Percentiles rank a stretch among this genome's conserved stretches.
These are phyloP conservation scores for Leishmania lainsoni DNA, from an alignment of 208 protist genomes.

Conservation along the genomic window DNA sequence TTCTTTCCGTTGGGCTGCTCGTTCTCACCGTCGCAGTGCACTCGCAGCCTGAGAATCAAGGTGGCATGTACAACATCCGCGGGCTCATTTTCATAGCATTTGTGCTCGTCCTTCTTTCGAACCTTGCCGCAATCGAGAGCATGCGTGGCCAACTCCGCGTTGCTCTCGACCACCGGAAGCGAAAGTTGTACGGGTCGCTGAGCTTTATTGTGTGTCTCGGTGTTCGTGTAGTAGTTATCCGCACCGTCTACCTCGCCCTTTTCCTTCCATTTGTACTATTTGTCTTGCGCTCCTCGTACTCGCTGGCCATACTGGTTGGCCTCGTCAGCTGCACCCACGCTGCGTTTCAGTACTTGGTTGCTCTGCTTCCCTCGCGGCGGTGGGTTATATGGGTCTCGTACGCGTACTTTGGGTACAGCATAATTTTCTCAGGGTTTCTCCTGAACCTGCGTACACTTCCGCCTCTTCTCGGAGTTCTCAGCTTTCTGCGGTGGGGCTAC, in stretches of 20 bases:
- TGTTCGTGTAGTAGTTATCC: slow-evolving; percentile 35
- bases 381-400: slow-evolving; percentile 29
- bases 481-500: slow-evolving; percentile 66
- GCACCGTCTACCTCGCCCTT: slow-evolving; percentile 38
- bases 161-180: slow-evolving; percentile 51
- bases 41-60: slow-evolving; percentile 44
- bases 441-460: slow-evolving; percentile 61
- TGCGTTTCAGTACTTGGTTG: slow-evolving; percentile 43
- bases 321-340: slow-evolving; percentile 51
- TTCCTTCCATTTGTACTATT: slow-evolving; percentile 52
- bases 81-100: slow-evolving; percentile 67
- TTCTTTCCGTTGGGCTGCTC: slow-evolving; percentile 37
- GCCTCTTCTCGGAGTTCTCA: slow-evolving; percentile 32
- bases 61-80: slow-evolving; percentile 72
- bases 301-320: slow-evolving; percentile 43
- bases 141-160: slow-evolving; percentile 40
- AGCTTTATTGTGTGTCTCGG: slow-evolving; percentile 46
- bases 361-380: slow-evolving; percentile 34
- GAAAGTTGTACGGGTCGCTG: slow-evolving; percentile 46
- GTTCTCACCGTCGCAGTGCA: slow-evolving; percentile 40
- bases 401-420: slow-evolving; percentile 46
- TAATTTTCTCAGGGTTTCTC: slow-evolving; percentile 67
- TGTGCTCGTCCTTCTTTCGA: slow-evolving; percentile 52
- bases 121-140: slow-evolving; percentile 38
- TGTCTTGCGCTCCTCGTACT: slow-evolving; percentile 40